Conservation (phyloP, 805 yeast genomes). For the Saccharomycopsis babjevae region DNA sequence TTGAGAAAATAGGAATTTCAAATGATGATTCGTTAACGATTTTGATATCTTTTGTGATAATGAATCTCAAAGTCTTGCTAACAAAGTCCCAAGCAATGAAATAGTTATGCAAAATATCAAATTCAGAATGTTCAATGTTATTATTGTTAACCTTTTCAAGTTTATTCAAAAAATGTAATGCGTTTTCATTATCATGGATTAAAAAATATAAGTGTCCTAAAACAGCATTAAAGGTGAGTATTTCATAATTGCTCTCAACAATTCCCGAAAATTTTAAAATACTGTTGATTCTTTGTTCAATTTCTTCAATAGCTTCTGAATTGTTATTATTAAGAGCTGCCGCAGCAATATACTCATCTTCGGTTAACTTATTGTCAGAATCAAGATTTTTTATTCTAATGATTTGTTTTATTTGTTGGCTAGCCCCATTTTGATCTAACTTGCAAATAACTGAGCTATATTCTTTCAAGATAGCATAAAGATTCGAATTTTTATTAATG, state of each 20-base stretch:
- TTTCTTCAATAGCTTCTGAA: background rate
- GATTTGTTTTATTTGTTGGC: background rate
- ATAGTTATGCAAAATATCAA: background rate
- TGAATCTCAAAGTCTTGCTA: background rate
- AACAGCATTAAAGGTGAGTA: background rate
- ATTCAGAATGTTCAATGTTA: background rate
- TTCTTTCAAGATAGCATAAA: background rate
- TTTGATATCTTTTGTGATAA: background rate
- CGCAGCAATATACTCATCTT: background rate
- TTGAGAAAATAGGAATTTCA: constrained; percentile 9
- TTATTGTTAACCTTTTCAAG: background rate
- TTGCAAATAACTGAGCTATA: background rate
- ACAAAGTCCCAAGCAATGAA: background rate
- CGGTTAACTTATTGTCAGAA: background rate
- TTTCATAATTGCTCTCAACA: background rate
- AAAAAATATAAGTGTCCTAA: constrained; percentile 9
- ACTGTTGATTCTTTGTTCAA: background rate
- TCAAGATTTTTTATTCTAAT: background rate
- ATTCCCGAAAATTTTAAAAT: background rate
- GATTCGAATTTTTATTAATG: background rate
- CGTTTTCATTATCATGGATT: background rate
- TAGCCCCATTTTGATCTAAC: background rate
- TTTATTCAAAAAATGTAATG: background rate
- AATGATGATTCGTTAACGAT: constrained; percentile 1
- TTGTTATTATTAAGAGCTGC: background rate